Percentiles rank a stretch among this genome's conserved stretches.
Evolutionary conservation across 495 filamentous ascomycete species (phyloP).

Genomic region (Neurospora sp.): DNA sequence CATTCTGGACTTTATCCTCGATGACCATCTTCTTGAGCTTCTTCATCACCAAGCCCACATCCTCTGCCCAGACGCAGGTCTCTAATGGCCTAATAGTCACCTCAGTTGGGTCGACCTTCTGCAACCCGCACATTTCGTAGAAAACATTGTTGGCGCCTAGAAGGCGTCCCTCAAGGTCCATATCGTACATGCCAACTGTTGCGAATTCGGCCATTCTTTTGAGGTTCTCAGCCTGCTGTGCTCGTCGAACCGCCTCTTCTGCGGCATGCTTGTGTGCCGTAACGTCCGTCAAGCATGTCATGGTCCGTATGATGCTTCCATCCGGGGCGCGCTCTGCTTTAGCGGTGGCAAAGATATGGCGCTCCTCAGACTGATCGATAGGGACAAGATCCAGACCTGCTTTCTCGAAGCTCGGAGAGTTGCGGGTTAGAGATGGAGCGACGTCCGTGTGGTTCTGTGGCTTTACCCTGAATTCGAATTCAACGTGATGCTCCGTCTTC

Average conservation of each 20-base stretch:
- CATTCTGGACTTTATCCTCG: slow-evolving; percentile 19
- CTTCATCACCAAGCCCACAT: slow-evolving; percentile 13
- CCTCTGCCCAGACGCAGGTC: slow-evolving; percentile 23
- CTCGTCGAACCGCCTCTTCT: slow-evolving; percentile 32
- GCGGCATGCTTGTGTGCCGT: slow-evolving; percentile 32
- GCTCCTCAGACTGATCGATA: slow-evolving; percentile 20
- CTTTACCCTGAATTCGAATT: slow-evolving; percentile 34
- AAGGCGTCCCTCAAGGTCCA: slow-evolving; percentile 32
- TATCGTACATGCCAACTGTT: slow-evolving; percentile 39
- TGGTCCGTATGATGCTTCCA: slow-evolving; percentile 27
- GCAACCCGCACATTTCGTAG: slow-evolving; percentile 33
- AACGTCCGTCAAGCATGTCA: slow-evolving; percentile 38
- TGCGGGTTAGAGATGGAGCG: slow-evolving; percentile 18
- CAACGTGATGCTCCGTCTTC: slow-evolving; percentile 18
- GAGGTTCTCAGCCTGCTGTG: slow-evolving; percentile 37
- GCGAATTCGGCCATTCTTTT: slow-evolving; percentile 39
- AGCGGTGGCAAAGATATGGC: slow-evolving; percentile 29
- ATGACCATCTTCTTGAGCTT: slow-evolving; percentile 19
- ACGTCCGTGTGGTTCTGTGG: slow-evolving; percentile 13
- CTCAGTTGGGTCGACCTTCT: slow-evolving; percentile 21
- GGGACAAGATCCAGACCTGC: slow-evolving; percentile 25
- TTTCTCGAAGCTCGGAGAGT: slow-evolving; percentile 34
- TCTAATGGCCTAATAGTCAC: slow-evolving; percentile 27
- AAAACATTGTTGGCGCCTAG: slow-evolving; percentile 35
- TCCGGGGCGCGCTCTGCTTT: slow-evolving; percentile 29